Conservation (phyloP, 176 grass and related monocot species). For the Musa schizocarpa region DNA sequence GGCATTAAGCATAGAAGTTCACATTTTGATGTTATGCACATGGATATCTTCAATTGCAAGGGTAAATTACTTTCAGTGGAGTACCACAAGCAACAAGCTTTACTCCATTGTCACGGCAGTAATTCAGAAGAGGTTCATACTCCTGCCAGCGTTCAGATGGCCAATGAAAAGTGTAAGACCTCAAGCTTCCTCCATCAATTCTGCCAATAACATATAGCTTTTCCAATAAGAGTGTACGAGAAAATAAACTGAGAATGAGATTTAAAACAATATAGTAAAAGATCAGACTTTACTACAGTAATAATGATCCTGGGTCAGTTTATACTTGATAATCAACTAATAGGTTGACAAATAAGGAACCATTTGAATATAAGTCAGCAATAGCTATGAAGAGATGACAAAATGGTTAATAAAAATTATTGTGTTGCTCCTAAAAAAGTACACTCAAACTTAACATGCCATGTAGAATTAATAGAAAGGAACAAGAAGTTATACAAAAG, state of each 20-base stretch:
- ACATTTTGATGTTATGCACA: not conserved
- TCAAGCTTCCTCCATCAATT: constrained; percentile 64
- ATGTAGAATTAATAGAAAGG: no score
- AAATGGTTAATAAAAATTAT: no score
- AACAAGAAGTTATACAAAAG: no score
- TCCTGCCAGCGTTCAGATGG: constrained; percentile 82
- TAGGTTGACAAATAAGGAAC: no score
- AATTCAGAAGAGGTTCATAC: constrained; percentile 89
- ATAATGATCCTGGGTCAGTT: not conserved
- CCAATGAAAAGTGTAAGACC: constrained; percentile 69
- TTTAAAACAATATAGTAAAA: not conserved
- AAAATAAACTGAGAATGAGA: not conserved
- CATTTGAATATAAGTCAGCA: no score
- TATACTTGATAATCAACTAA: no score
- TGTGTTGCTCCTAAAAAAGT: no score
- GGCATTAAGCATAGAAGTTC: not conserved
- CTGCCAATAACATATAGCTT: constrained; percentile 31
- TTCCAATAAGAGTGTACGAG: not conserved
- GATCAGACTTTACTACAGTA: not conserved
- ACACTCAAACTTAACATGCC: no score
- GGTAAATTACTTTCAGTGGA: constrained; percentile 68
- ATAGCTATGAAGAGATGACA: no score
- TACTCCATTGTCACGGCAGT: constrained; percentile 67
- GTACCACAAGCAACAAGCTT: constrained; percentile 88
- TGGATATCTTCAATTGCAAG: not conserved